Evolutionary conservation across 768 basidiomycete genomes (phyloP).

Genomic region (Porphyrellus cyaneotinctus): DNA sequence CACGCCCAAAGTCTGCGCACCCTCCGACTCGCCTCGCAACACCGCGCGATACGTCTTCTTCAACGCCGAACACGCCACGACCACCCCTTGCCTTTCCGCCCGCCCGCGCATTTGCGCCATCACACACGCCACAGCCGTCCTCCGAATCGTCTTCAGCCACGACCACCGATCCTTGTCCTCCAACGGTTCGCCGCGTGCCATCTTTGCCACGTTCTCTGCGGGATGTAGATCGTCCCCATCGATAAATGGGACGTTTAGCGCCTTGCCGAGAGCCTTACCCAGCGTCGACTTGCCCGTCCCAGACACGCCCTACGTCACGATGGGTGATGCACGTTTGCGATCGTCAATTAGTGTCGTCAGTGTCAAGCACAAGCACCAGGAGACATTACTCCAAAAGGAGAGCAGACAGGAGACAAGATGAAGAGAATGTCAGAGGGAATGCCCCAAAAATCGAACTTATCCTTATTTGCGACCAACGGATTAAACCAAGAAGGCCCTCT

Average conservation of each 20-base stretch:
- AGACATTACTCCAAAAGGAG: background rate
- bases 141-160: slow-evolving; percentile 76
- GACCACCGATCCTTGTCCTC: slow-evolving; percentile 80
- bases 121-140: slow-evolving; percentile 43
- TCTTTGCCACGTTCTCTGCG: slow-evolving; percentile 77
- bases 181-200: slow-evolving; percentile 72
- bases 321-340: background rate
- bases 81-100: slow-evolving; percentile 44
- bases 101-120: background rate
- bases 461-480: background rate
- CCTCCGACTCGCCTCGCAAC: slow-evolving; percentile 48
- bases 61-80: slow-evolving; percentile 84
- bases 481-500: background rate
- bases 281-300: slow-evolving; percentile 74
- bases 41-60: slow-evolving; percentile 79
- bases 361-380: background rate
- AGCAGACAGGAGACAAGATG: background rate
- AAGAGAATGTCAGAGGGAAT: background rate
- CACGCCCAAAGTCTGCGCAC: background rate
- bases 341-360: background rate
- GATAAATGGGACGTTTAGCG: slow-evolving; percentile 68
- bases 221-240: slow-evolving; percentile 92
- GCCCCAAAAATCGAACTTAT: background rate
- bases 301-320: slow-evolving; percentile 68
- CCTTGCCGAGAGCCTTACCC: slow-evolving; percentile 55